Conservation (phyloP, 768 basidiomycete genomes). For the Tricholoma terreum region DNA sequence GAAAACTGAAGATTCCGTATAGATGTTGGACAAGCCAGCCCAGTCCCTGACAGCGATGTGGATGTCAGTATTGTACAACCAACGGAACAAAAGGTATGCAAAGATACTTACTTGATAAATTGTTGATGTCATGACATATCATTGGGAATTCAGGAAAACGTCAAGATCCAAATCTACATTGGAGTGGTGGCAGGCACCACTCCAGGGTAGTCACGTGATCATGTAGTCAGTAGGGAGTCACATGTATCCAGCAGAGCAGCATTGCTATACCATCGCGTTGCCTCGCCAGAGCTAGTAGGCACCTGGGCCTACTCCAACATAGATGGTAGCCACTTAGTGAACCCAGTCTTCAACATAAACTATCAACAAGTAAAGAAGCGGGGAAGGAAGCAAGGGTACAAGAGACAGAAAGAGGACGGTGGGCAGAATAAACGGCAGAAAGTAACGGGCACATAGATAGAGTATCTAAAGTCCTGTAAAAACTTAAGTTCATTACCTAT, state of each 20-base stretch:
- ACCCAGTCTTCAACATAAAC: not conserved
- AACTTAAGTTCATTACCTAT: not conserved
- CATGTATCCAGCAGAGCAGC: no score
- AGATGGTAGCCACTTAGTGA: not conserved
- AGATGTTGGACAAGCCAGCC: no score
- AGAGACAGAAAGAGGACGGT: not conserved
- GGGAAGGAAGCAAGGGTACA: not conserved
- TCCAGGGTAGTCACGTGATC: no score
- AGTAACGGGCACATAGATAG: not conserved
- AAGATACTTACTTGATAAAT: not conserved
- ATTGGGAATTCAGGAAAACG: not conserved
- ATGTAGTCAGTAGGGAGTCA: no score
- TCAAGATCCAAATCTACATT: not conserved
- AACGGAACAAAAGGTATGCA: not conserved
- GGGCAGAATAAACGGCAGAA: no score
- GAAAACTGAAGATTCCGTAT: no score
- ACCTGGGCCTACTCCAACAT: no score
- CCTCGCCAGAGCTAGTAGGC: no score
- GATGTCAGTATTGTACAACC: not conserved
- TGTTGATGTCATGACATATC: not conserved
- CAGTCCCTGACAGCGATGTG: not conserved
- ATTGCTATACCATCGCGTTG: no score
- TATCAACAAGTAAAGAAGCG: not conserved
- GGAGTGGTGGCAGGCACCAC: no score
- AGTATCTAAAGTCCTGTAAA: not conserved